Evolutionary conservation across 768 basidiomycete species (phyloP).

Genomic region (Naganishia vishniacii): DNA sequence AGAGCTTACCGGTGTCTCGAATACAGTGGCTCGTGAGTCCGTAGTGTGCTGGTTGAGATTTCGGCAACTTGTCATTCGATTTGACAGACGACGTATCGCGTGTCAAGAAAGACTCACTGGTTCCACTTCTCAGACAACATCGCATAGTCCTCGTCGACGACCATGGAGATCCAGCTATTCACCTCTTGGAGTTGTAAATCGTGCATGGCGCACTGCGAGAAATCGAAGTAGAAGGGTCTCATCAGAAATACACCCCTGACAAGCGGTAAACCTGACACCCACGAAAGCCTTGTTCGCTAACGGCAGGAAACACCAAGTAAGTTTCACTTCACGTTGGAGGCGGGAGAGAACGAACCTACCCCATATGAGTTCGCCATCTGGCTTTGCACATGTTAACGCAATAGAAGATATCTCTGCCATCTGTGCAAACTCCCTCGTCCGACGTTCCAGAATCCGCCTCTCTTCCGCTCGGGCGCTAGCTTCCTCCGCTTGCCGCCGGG

Average conservation of each 20-base stretch:
- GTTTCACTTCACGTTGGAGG: not conserved
- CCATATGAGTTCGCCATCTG: constrained; percentile 18
- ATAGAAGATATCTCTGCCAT: constrained; percentile 24
- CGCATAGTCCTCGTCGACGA: not conserved
- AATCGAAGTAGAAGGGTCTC: no score
- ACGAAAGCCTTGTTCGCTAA: constrained; percentile 24
- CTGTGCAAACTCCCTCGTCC: constrained; percentile 18
- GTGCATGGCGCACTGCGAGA: constrained; percentile 5
- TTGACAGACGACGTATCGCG: no score
- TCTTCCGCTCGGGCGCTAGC: constrained; percentile 1
- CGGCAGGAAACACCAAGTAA: not conserved
- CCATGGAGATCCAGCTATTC: not conserved
- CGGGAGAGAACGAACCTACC: not conserved
- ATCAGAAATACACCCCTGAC: not conserved
- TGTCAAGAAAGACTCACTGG: not conserved
- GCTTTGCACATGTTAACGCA: constrained; percentile 15
- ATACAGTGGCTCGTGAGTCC: not conserved
- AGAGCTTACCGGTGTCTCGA: constrained; percentile 20
- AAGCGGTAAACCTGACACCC: not conserved
- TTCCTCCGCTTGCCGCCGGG: constrained; percentile 11
- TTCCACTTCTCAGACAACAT: not conserved
- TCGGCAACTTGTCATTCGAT: not conserved
- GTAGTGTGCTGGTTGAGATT: not conserved
- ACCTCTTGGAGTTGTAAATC: not conserved
- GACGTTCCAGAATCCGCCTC: constrained; percentile 16